Conservation (phyloP, 2,329 filamentous ascomycete genomes). For the Fusarium sp. region DNA sequence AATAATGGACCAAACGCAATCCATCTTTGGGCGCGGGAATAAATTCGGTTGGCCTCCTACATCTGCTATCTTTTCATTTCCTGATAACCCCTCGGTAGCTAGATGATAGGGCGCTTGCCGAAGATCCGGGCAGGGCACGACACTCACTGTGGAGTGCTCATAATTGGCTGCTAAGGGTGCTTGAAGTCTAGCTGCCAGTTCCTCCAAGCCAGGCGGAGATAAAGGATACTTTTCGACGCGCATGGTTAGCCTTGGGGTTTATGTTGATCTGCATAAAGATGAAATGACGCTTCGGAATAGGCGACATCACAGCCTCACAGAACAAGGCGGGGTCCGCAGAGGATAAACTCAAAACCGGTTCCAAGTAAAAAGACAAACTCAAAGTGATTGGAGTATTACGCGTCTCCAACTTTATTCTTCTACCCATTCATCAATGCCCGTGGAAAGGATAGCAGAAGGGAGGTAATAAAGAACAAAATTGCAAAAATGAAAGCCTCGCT, state of each 20-base stretch:
- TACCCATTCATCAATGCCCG: rapidly evolving
- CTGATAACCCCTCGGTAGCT: not conserved
- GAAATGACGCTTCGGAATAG: not conserved
- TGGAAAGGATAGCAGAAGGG: rapidly evolving
- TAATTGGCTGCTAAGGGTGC: not conserved
- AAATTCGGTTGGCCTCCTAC: not conserved
- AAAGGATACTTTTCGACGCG: conserved; percentile 16
- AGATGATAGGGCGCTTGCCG: not conserved
- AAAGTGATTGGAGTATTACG: not conserved
- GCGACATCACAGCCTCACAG: not conserved
- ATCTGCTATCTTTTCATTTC: not conserved
- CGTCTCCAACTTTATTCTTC: not conserved
- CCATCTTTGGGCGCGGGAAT: not conserved
- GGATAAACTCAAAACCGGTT: not conserved
- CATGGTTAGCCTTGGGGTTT: not conserved
- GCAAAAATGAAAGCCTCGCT: not conserved
- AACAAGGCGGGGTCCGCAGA: not conserved
- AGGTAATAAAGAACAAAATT: rapidly evolving
- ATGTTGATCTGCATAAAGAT: not conserved
- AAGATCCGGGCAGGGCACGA: not conserved
- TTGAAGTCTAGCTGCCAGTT: conserved; percentile 26
- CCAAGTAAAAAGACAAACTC: not conserved
- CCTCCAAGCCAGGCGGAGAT: conserved; percentile 38
- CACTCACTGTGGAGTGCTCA: not conserved
- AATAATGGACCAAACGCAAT: conserved; percentile 19